Conservation (phyloP, 306 rosid species). For the Trifolium subterraneum region DNA sequence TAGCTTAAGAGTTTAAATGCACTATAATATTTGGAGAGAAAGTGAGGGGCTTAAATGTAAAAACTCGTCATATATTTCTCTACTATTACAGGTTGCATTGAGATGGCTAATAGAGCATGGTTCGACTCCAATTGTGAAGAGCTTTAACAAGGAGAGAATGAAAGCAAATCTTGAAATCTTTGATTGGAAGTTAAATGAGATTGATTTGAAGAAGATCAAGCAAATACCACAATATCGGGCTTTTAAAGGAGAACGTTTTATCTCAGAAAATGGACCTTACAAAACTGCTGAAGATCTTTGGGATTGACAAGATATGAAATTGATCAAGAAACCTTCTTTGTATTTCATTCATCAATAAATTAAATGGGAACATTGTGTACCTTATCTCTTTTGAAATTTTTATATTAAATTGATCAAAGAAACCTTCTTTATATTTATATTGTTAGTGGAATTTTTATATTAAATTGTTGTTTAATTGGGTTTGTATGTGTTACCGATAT, state of each 20-base stretch:
- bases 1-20: too few species aligned
- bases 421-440: too few species aligned
- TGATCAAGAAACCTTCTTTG: neutral
- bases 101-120: conserved; percentile 57
- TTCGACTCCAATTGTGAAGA: conserved; percentile 46
- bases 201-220: conserved; percentile 47
- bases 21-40: too few species aligned
- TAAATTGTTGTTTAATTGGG: too few species aligned
- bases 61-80: neutral
- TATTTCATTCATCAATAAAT: conserved; percentile 1
- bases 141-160: conserved; percentile 62
- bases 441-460: too few species aligned
- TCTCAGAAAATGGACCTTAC: conserved; percentile 54
- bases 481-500: too few species aligned
- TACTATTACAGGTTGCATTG: conserved; percentile 49
- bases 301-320: conserved; percentile 38
- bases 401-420: too few species aligned
- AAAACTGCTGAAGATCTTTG: conserved; percentile 50
- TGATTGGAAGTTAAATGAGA: conserved; percentile 52
- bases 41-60: too few species aligned
- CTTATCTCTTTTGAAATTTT: neutral
- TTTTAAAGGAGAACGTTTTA: conserved; percentile 34
- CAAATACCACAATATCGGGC: conserved; percentile 50
- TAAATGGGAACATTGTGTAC: neutral
- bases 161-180: conserved; percentile 50